Conservation (phyloP, 805 yeast species). For the Hanseniaspora occidentalis region DNA sequence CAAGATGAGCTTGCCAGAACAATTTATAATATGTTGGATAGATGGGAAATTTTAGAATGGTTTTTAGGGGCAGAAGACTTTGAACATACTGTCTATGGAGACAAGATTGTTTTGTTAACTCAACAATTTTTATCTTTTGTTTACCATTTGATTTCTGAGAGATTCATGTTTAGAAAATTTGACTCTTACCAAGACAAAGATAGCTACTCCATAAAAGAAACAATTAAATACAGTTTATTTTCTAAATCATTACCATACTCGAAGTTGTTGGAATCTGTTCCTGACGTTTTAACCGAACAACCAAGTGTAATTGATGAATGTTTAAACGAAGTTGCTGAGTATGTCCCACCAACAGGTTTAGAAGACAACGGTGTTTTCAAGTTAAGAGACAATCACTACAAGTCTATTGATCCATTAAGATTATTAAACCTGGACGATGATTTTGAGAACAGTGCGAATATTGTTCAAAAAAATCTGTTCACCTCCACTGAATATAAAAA, state of each 20-base stretch:
- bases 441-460: slow-evolving; percentile 38
- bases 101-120: slow-evolving; percentile 42
- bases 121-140: slow-evolving; percentile 71
- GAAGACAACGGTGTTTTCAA: slow-evolving; percentile 57
- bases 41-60: slow-evolving; percentile 51
- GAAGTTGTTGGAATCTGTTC: slow-evolving; percentile 27
- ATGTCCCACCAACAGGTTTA: slow-evolving; percentile 52
- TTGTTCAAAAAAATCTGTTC: slow-evolving; percentile 34
- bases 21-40: slow-evolving; percentile 40
- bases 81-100: slow-evolving; percentile 35
- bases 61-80: slow-evolving; percentile 24
- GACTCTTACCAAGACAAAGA: slow-evolving; percentile 22
- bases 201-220: slow-evolving; percentile 23
- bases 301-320: slow-evolving; percentile 32
- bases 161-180: slow-evolving; percentile 42
- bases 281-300: slow-evolving; percentile 25
- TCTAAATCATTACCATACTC: slow-evolving; percentile 44
- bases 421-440: slow-evolving; percentile 31
- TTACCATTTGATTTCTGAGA: slow-evolving; percentile 59
- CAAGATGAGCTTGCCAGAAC: slow-evolving; percentile 40
- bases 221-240: slow-evolving; percentile 39
- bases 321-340: slow-evolving; percentile 47
- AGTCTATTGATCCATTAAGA: slow-evolving; percentile 46
- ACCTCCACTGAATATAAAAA: slow-evolving; percentile 8
- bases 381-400: slow-evolving; percentile 34